Percentiles rank a stretch among this genome's conserved stretches.
Evolutionary conservation across 208 protist genomes (phyloP).

Genomic region (Entamoeba invadens): DNA sequence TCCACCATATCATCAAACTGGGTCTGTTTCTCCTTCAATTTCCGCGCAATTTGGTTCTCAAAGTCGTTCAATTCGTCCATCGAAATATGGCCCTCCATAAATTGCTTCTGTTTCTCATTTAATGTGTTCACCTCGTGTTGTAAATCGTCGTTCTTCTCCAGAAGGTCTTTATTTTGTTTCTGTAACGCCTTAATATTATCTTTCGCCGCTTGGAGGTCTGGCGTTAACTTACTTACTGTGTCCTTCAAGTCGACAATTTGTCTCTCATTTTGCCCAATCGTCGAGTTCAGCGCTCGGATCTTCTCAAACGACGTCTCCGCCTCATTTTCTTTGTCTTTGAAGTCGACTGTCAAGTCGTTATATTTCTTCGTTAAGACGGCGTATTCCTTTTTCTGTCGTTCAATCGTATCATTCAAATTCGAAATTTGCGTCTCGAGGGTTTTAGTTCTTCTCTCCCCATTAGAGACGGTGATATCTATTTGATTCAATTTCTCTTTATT

Average conservation of each 20-base stretch:
- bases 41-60: background rate
- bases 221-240: background rate
- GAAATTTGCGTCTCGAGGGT: background rate
- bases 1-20: background rate
- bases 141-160: background rate
- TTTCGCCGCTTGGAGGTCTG: background rate
- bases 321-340: background rate
- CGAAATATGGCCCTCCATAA: background rate
- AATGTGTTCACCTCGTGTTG: background rate
- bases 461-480: background rate
- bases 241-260: background rate
- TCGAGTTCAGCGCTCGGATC: background rate
- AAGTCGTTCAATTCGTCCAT: background rate
- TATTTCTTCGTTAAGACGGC: background rate
- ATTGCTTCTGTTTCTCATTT: background rate
- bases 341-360: background rate
- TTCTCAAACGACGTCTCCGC: background rate
- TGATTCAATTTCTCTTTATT: background rate
- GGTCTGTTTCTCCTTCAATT: background rate
- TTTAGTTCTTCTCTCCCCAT: background rate
- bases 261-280: background rate
- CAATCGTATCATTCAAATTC: background rate
- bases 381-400: background rate
- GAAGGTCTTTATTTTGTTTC: background rate
- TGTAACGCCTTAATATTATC: background rate